These are phyloP conservation scores for Tieghemostelium lacteum DNA, from an alignment of 78 protist genomes.

Conservation along the genomic window DNA sequence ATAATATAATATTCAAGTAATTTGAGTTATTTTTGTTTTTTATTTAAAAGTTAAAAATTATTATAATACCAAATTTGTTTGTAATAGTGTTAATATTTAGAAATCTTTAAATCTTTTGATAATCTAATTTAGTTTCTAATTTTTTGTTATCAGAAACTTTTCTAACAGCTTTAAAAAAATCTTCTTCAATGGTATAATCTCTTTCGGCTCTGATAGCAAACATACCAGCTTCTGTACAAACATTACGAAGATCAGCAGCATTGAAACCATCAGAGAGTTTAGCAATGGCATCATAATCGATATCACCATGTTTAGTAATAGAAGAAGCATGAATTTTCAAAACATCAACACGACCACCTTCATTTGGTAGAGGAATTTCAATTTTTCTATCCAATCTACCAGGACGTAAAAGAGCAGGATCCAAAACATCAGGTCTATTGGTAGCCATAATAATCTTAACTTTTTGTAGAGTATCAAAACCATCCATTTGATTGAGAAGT, in stretches of 20 bases:
- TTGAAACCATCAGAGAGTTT: conserved; percentile 99
- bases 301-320: conserved; percentile 96
- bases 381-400: conserved; percentile 94
- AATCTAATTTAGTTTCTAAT: conserved; percentile 93
- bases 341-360: conserved; percentile 93
- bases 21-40: too few species aligned
- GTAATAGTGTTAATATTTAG: too few species aligned
- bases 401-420: conserved; percentile 98
- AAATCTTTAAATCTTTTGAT: conserved; percentile 71
- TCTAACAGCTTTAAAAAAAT: conserved; percentile 98
- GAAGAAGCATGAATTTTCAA: conserved; percentile 97
- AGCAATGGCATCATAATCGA: conserved; percentile 97
- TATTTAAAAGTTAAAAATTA: too few species aligned
- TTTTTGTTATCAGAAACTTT: conserved; percentile 97
- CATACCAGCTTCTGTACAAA: conserved; percentile 99
- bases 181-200: conserved; percentile 95
- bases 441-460: conserved; percentile 99
- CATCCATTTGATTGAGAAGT: conserved; percentile 99
- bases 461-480: conserved; percentile 96
- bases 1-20: too few species aligned
- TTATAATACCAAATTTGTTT: too few species aligned
- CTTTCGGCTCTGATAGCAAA: conserved; percentile 98
- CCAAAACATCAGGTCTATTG: conserved; percentile 99
- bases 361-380: conserved; percentile 99
- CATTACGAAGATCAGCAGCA: conserved; percentile 99